These are phyloP conservation scores for Crinitomyces ghanaensis DNA, from an alignment of 805 yeast species.

Conservation along the genomic window DNA sequence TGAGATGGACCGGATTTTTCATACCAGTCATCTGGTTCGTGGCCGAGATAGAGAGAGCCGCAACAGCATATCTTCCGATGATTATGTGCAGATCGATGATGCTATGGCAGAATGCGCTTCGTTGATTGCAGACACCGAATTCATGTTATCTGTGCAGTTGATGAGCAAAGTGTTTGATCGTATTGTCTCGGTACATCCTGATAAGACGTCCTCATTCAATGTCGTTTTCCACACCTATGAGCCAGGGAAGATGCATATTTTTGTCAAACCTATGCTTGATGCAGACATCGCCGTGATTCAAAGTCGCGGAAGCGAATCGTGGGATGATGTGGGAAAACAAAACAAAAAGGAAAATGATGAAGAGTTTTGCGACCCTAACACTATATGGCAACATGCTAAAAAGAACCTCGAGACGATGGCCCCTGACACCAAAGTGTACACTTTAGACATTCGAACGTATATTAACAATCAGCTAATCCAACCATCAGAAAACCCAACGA, in stretches of 20 bases:
- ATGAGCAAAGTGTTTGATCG: slow-evolving; percentile 36
- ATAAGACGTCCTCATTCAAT: slow-evolving; percentile 25
- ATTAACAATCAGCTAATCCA: slow-evolving; percentile 18
- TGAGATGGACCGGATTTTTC: slow-evolving; percentile 57
- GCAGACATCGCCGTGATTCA: slow-evolving; percentile 17
- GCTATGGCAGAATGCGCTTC: slow-evolving; percentile 27
- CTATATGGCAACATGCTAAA: slow-evolving; percentile 11
- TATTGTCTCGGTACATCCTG: slow-evolving; percentile 26
- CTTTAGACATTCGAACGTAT: slow-evolving; percentile 11
- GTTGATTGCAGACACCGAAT: slow-evolving; percentile 55
- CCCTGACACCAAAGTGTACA: slow-evolving; percentile 16
- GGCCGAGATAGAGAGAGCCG: not conserved
- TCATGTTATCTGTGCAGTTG: slow-evolving; percentile 45
- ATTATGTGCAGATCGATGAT: slow-evolving; percentile 9
- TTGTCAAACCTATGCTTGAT: slow-evolving; percentile 22
- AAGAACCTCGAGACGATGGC: slow-evolving; percentile 10
- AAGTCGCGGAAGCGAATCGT: slow-evolving; percentile 10
- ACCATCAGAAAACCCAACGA: slow-evolving; percentile 18
- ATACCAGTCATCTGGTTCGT: slow-evolving; percentile 22
- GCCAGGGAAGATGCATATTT: slow-evolving; percentile 17
- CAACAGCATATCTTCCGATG: not conserved
- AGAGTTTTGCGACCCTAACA: slow-evolving; percentile 10
- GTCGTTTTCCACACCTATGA: slow-evolving; percentile 15
- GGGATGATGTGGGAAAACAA: not conserved
- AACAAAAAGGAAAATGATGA: not conserved